phyloP scores from a whole-genome alignment of 768 basidiomycete species.

The Suillus fuscotomentosus region DNA sequence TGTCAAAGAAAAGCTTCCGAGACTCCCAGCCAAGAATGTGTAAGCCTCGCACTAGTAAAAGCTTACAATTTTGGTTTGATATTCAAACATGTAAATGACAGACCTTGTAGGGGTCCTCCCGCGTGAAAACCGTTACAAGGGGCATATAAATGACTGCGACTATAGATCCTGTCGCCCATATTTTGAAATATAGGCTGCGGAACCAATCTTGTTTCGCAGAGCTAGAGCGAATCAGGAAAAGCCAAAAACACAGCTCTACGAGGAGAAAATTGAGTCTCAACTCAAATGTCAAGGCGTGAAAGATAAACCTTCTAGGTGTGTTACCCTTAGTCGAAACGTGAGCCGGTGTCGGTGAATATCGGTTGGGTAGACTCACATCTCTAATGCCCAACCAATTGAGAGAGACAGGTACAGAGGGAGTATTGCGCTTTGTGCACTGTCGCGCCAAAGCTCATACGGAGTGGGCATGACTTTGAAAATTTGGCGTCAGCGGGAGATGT shows the following conservation, averaged over 20 bases:
- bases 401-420: constrained; percentile 67
- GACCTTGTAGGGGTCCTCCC: constrained; percentile 58
- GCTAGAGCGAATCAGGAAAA: constrained; percentile 72
- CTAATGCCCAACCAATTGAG: constrained; percentile 68
- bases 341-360: not conserved
- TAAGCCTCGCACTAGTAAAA: constrained; percentile 60
- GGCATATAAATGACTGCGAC: constrained; percentile 68
- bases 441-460: constrained; percentile 59
- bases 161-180: constrained; percentile 66
- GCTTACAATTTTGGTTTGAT: constrained; percentile 6
- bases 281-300: not conserved
- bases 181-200: constrained; percentile 67
- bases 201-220: constrained; percentile 75
- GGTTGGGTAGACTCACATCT: constrained; percentile 54
- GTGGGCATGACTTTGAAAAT: constrained; percentile 55
- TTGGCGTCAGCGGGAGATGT: constrained; percentile 3
- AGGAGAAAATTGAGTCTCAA: not conserved
- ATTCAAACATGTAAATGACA: constrained; percentile 11
- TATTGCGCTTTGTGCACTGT: constrained; percentile 43
- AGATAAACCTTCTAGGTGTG: constrained; percentile 70
- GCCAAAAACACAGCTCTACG: constrained; percentile 83
- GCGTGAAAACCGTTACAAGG: constrained; percentile 62
- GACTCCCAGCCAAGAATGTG: constrained; percentile 65
- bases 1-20: constrained; percentile 69
- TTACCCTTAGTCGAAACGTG: constrained; percentile 46